Base-by-base conservation (phyloP, 2,329 filamentous ascomycete genomes). In the Diaporthe sp. region DNA sequence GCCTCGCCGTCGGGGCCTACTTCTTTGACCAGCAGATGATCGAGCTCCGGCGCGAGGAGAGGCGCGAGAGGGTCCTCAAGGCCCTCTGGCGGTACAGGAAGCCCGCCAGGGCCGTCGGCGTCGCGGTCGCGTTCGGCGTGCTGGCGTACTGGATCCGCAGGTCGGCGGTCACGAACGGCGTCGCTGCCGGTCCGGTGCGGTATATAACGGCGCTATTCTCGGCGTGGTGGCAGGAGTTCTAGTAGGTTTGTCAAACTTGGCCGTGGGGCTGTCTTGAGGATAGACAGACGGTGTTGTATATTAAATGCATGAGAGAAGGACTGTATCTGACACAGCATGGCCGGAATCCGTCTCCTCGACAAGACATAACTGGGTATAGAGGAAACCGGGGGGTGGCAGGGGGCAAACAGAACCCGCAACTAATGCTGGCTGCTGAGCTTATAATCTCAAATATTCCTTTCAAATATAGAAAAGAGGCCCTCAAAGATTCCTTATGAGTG, bases 11-110 rank as follows among this genome's bases (percentile, higher is more conserved):
- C 55, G 96, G 95, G 2, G 87, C 92, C 77, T 82, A 81, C 6
- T 89, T 92, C 76, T 96, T 98, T 79, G 85, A 90, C 53, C 88
- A 88, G 78, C 96, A 98, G 82, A 91, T 92, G 4, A 87, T 86
- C 73, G 93, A 98, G 79, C 85, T 98, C n/a, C 85, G 87, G 73
- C 90, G 92, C 83, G 87, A 90, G 69, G 93, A 97, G 81, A 84
- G 85, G 49, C 85, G 87, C 44, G 84, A 91, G 76, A 87, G 87
- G 78, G 82, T 89, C 15, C 78, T 88, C 39, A 85, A 85, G 62
- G 83, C 88, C 37, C 79, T 93, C 34, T 92, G 91, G 90, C 87
- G 86, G 78, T 93, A 97, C 83, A 89, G 94, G 70, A 88, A 89
- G 76, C 91, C 94, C 0, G 89, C 90, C 58, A 86, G 89, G 22